These are phyloP conservation scores for Botryotinia narcissicola DNA, from an alignment of 2,329 filamentous ascomycete genomes.

Conservation along the genomic window DNA sequence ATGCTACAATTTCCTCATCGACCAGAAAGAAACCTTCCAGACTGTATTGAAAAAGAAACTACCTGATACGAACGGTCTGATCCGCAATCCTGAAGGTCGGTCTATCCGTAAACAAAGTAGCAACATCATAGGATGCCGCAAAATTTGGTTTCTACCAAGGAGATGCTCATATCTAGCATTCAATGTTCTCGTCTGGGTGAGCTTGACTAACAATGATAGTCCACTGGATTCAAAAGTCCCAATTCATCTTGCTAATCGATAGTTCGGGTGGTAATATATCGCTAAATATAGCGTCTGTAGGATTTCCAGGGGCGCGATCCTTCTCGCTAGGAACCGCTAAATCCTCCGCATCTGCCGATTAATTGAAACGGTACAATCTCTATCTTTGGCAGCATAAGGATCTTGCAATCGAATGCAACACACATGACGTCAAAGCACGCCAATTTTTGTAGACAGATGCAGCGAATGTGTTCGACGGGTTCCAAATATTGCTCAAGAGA, in stretches of 20 bases:
- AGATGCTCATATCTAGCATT: background rate
- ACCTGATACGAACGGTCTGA: accelerated
- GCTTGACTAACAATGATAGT: background rate
- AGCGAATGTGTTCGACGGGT: background rate
- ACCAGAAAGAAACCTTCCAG: background rate
- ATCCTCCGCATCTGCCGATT: background rate
- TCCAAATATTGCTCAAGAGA: background rate
- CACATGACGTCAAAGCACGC: background rate
- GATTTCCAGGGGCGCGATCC: background rate
- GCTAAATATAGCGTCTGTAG: background rate
- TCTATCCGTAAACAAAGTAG: background rate
- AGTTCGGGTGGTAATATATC: background rate
- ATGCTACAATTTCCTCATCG: background rate
- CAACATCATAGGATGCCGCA: background rate
- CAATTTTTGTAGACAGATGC: background rate
- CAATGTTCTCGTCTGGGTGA: too few relatives aligned
- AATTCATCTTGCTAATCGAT: background rate
- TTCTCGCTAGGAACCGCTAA: background rate
- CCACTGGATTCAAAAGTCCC: background rate
- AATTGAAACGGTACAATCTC: background rate
- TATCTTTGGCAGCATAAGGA: background rate
- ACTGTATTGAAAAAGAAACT: background rate
- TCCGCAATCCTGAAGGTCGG: background rate
- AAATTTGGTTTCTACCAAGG: background rate
- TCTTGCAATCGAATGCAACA: background rate